Base-by-base conservation (phyloP, 495 filamentous ascomycete genomes). In the Lasiosphaeriaceae sp. region DNA sequence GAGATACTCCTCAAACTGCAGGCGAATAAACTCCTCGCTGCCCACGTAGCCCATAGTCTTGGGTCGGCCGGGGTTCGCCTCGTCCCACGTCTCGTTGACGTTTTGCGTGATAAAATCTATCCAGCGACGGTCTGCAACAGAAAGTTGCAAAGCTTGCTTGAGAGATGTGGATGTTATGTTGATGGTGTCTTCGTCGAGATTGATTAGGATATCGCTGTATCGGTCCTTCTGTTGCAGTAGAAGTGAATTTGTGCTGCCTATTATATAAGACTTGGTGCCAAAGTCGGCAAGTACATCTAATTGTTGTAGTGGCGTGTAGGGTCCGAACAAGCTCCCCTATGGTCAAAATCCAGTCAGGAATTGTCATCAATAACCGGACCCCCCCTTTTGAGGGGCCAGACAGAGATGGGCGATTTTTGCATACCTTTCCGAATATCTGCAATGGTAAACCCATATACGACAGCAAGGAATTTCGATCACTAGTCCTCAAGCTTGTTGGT, bases 1-100 rank as follows among this genome's bases (percentile, higher is more conserved):
- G 17, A 97, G 79, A 64, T 98, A 98, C 68, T 97, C 95, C 75
- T 98, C 94, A 57, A 98, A 98, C 64, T 98, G 94, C 7, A 97
- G 83, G 19, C 94, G 84, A 64, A 98, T 97, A 68, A 97, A 97
- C 67, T 97, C 95, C 75, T 98, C 94, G 57, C 92, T 96, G 50
- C 94, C 94, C 62, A 90, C 87, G 66, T 96, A 98, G 17, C 92
- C 93, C 77, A 96, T 87, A 7, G 91, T 96, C 62, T 92, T 96
- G 16, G 94, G 94, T 43, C 88, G 83, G 50, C 84, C 79, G 7
- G 94, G 94, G 70, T 97, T 92, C 6, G 83, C 76, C 37, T 96
- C 90, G 71, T 97, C 93, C 94, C 94, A 98, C 1, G 92, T 96
- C 56, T 97, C 92, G 63, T 90, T 90, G 34, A 98, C 90, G 44